A percentile compares a stretch with the other conserved stretches of the same genome.
Evolutionary conservation across 139 green algal species (phyloP).

Genomic region (Volvox africanus): DNA sequence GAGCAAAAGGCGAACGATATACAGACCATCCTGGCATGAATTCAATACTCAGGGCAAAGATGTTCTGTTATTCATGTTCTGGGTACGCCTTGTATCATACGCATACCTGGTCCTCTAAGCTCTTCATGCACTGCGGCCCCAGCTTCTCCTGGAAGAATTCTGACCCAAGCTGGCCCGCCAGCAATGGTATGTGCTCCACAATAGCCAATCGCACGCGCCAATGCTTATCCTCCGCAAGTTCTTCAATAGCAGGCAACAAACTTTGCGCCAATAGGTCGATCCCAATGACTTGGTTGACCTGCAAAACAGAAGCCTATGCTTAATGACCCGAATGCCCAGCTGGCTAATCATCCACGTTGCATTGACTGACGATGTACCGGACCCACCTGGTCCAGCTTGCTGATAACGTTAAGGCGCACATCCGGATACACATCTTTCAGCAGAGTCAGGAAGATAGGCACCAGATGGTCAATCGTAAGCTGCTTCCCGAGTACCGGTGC

Average conservation of each 20-base stretch:
- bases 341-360: too few relatives aligned
- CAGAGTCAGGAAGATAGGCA: conserved; percentile 95
- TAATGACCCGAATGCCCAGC: too few relatives aligned
- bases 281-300: conserved; percentile 91
- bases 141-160: conserved; percentile 94
- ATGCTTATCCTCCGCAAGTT: conserved; percentile 97
- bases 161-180: conserved; percentile 92
- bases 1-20: neutral
- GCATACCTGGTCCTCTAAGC: conserved; percentile 91
- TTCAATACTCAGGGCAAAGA: neutral
- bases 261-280: conserved; percentile 94
- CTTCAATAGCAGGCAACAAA: conserved; percentile 96
- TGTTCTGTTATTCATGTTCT: neutral
- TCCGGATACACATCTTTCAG: conserved; percentile 97
- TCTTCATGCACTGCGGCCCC: conserved; percentile 94
- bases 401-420: conserved; percentile 98
- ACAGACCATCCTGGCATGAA: neutral
- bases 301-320: neutral
- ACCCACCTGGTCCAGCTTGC: conserved; percentile 94
- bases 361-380: neutral
- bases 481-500: conserved; percentile 87
- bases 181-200: conserved; percentile 97
- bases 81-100: neutral
- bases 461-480: conserved; percentile 92
- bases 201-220: conserved; percentile 99